Evolutionary conservation across 2,329 filamentous ascomycete species (phyloP), one percentile per base, ranked within the genome.

Genomic region (Colletotrichum tropicicola): DNA sequence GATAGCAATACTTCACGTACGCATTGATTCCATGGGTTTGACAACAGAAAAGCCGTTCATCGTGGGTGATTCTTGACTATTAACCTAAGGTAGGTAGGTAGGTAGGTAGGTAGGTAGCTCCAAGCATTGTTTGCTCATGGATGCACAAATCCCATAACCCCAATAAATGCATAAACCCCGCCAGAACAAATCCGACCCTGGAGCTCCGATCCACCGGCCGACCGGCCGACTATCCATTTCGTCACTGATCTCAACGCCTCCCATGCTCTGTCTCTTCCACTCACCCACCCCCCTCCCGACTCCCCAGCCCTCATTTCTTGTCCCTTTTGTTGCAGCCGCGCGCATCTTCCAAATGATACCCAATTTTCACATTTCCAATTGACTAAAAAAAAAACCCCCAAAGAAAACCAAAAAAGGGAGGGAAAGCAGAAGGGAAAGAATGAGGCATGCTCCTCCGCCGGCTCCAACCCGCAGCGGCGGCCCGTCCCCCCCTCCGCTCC

Each of bases 401-500:
- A 35, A 35, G 43, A 21, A 27, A 28, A 6, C 10, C 17, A 30
- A 19, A 27, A 25, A 19, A 55, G n/a, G 71, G 77, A 80, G 82
- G 28, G 17, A 27, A 15, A 23, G n/a, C 21, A 27, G 19, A n/a
- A 27, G 30, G 8, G 21, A 44, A 13, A 61, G 79, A 79, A 89
- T 89, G 87, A 88, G 87, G 87, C 79, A 91, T 90, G 88, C 84
- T 82, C 83, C 76, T 82, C 78, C 83, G 80, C 68, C 74, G 73
- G 69, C 49, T 70, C 65, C 68, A 69, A 56, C 65, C 69, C 69
- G 67, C 72, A 68, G 70, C 75, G 73, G 73, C 72, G 73, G 73
- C 72, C 56, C 59, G 67, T 65, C 68, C 64, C n/a, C n/a, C n/a
- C 65, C 58, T 67, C 65, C 61, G 62, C 61, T 61, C 52, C 55